Evolutionary conservation across 2,329 filamentous ascomycete species (phyloP), one percentile per base, ranked within the genome.

Genomic region (Fusarium xyrophilum): DNA sequence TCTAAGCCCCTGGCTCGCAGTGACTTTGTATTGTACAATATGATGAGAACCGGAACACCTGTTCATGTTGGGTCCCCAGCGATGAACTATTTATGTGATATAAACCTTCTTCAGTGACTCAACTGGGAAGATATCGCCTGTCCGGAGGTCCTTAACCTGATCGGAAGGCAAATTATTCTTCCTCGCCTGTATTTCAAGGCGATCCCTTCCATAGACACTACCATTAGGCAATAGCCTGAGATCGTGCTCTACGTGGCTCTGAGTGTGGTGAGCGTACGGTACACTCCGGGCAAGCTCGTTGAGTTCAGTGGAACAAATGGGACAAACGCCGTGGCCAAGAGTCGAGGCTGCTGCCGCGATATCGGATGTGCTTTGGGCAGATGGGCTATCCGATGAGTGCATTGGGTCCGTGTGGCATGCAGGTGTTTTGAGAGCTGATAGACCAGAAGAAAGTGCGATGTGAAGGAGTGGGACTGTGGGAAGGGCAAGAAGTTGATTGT

Each of bases 361-460:
- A 36, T 82, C 79, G 2, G 86, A 85, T 7, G 86, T 82, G 25
- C 83, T 82, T 3, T 91, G 91, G 80, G 59, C 54, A 27, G 56
- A 52, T 10, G 53, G 56, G 43, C 40, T 53, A 21, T 55, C 35
- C 12, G 55, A 52, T 11, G 65, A 50, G 23, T 60, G 35, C 14
- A 44, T 39, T 23, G 65, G 58, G 33, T 72, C 54, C 17, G 69
- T 38, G 27, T 98, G 94, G 77, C 96, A 99, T 19, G 93, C 90
- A 0, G 96, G 96, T 2, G 96, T 98, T 79, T 99, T 99, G 70
- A 99, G 89, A 2, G 96, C 94, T 0, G 94, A 97, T 13, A 99
- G 86, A 11, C 96, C 96, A 0, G 94, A 93, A 2, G 91, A 93
- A 13, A 99, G 87, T 15, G 96, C 96, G 65, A 96, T 91, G 79